Evolutionary conservation across 2,329 filamentous ascomycete species (phyloP), one percentile per base, ranked within the genome.

Genomic region (Pleurostoma richardsiae): DNA sequence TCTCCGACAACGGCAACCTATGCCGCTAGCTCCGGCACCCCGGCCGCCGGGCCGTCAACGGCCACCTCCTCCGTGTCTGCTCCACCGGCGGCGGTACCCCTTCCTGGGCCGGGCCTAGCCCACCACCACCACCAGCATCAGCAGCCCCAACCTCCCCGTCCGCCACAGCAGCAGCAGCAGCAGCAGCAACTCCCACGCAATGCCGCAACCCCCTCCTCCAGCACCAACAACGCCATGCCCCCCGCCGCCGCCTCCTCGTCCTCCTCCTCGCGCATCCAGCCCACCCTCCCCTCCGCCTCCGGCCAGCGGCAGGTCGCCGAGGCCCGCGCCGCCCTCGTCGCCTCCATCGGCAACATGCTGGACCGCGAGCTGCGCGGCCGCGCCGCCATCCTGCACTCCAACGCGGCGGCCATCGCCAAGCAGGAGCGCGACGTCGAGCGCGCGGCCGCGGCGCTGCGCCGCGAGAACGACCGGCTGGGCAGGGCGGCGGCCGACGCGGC

Each of bases 331-430:
- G 80, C 79, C 6, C 71, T 85, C 44, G 70, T 83, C 31, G 82
- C 81, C 27, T 78, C 77, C 41, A 76, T 90, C 44, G 83, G 84
- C 57, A 84, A 86, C 62, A 79, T 83, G 56, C 74, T 90, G 54
- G 85, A 90, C 69, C 69, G 74, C 41, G 78, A 86, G 58, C 77
- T 91, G 43, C 78, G 81, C 54, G 76, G 77, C 48, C 85, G 87
- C 51, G 88, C 87, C 11, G 65, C 73, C 11, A 78, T 83, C 53
- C 73, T 94, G 44, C 87, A 92, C 70, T 65, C 72, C 46, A 90
- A 90, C 66, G 77, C 80, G 26, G 68, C 74, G 19, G 80, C 79
- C 19, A 80, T 92, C 43, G 71, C 73, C 38, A 75, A 72, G 59
- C 88, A 92, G 69, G 83, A 88, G 65, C 72, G 74, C 44, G 82